phyloP scores from a whole-genome alignment of 495 filamentous ascomycete genomes.

The Penicillium arizonense region DNA sequence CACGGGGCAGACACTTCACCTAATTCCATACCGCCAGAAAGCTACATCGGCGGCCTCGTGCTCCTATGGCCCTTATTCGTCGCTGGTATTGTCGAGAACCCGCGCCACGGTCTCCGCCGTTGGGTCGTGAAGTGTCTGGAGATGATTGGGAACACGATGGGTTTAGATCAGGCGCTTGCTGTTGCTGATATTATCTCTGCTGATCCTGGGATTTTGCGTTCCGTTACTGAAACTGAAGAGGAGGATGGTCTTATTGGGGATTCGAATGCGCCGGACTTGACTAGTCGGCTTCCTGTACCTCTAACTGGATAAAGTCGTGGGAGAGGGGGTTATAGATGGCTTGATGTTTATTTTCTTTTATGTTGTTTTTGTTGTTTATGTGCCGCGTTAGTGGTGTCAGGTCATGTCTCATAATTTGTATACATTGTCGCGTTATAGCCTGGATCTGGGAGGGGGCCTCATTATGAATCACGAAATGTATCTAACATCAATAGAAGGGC shows the following conservation, averaged over 20 bases:
- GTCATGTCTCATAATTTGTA: background rate
- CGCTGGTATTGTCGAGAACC: conserved; percentile 36
- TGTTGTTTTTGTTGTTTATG: background rate
- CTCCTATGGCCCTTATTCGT: conserved; percentile 50
- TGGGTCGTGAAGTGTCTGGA: conserved; percentile 45
- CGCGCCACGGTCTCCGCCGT: conserved; percentile 29
- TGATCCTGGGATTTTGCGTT: conserved; percentile 28
- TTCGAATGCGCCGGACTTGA: background rate
- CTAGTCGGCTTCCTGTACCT: background rate
- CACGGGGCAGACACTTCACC: conserved; percentile 5
- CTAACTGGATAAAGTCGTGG: background rate
- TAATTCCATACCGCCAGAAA: conserved; percentile 19
- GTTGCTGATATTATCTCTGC: conserved; percentile 35
- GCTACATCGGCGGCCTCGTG: conserved; percentile 41
- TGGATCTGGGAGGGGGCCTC: background rate
- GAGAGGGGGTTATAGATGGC: background rate
- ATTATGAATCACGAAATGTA: background rate
- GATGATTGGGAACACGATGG: conserved; percentile 44
- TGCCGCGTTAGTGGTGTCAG: background rate
- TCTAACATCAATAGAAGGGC: background rate
- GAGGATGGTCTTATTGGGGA: conserved; percentile 4
- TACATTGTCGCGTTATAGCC: background rate
- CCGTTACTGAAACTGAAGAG: conserved; percentile 10
- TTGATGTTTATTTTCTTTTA: background rate
- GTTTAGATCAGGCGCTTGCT: conserved; percentile 48